A percentile compares a stretch with the other conserved stretches of the same genome.
Evolutionary conservation across 176 grass and related monocot genomes (phyloP).

Genomic region (Triticum urartu): DNA sequence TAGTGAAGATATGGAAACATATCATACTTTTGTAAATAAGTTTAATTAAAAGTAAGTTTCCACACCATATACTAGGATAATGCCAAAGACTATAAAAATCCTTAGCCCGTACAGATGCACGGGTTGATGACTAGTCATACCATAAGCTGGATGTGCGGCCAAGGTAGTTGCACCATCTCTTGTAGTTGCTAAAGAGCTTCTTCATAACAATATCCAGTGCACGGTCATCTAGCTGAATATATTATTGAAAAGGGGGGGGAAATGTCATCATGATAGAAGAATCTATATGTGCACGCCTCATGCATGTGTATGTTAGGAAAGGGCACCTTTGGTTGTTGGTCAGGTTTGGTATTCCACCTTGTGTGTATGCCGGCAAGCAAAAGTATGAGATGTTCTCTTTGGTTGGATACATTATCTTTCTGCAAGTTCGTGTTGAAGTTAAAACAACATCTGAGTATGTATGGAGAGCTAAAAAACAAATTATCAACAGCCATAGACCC

Average conservation of each 20-base stretch:
- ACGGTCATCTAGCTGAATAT: constrained; percentile 65
- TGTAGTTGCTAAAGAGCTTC: constrained; percentile 92
- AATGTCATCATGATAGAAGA: background rate
- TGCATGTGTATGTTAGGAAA: background rate
- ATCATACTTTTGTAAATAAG: too few species aligned
- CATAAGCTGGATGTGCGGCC: constrained; percentile 80
- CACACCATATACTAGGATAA: too few species aligned
- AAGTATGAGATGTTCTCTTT: constrained; percentile 93
- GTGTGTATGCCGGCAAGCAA: constrained; percentile 90
- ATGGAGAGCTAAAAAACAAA: background rate
- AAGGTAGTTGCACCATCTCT: constrained; percentile 95
- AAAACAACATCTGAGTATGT: background rate
- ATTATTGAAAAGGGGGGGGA: background rate
- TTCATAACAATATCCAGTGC: constrained; percentile 74
- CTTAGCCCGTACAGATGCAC: too few species aligned
- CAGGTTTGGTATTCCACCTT: constrained; percentile 59
- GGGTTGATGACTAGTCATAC: constrained; percentile 25
- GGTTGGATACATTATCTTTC: constrained; percentile 91
- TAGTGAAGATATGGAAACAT: too few species aligned
- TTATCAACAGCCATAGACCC: background rate
- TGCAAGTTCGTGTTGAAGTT: constrained; percentile 30
- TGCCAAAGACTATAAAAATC: too few species aligned
- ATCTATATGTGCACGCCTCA: background rate
- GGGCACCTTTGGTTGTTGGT: constrained; percentile 80
- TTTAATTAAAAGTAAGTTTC: too few species aligned